Conservation (phyloP, 2,329 filamentous ascomycete genomes). For the Calonectria honghensis region DNA sequence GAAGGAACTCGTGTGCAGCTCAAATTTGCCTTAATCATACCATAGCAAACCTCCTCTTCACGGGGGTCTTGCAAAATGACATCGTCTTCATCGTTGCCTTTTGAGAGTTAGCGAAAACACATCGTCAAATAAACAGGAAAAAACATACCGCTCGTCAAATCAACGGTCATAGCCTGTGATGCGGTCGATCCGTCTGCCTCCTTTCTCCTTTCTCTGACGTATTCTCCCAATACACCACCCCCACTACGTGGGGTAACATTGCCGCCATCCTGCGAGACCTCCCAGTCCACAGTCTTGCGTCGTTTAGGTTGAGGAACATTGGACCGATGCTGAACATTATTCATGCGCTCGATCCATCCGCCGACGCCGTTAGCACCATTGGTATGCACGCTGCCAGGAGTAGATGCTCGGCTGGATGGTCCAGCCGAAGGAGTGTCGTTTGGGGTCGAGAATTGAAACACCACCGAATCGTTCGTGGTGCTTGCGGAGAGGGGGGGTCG, state of each 20-base stretch:
- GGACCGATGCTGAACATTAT: slow-evolving; percentile 82
- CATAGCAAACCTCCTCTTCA: slow-evolving; percentile 86
- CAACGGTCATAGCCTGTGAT: slow-evolving; percentile 68
- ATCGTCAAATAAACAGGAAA: not conserved
- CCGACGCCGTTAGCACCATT: slow-evolving; percentile 66
- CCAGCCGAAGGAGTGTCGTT: slow-evolving; percentile 59
- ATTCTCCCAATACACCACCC: slow-evolving; percentile 77
- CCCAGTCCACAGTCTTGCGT: slow-evolving; percentile 72
- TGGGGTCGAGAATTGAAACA: slow-evolving; percentile 66
- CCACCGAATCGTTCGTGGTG: slow-evolving; percentile 57
- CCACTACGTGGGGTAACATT: slow-evolving; percentile 61
- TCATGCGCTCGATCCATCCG: slow-evolving; percentile 83
- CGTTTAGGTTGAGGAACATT: slow-evolving; percentile 78
- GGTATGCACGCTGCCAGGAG: slow-evolving; percentile 54
- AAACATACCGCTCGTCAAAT: slow-evolving; percentile 73
- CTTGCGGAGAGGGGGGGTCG: slow-evolving; percentile 51
- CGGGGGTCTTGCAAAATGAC: slow-evolving; percentile 75
- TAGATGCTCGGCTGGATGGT: slow-evolving; percentile 59
- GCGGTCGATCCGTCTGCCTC: slow-evolving; percentile 60
- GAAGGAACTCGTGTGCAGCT: slow-evolving; percentile 81
- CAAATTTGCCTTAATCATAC: slow-evolving; percentile 82
- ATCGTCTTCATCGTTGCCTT: slow-evolving; percentile 73
- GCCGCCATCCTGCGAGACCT: slow-evolving; percentile 63
- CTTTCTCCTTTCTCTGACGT: slow-evolving; percentile 77
- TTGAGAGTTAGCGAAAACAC: slow-evolving; percentile 29